A percentile compares a stretch with the other conserved stretches of the same genome.
phyloP scores from a whole-genome alignment of 1,284 basidiomycete species.

The Amylostereum chailletii region DNA sequence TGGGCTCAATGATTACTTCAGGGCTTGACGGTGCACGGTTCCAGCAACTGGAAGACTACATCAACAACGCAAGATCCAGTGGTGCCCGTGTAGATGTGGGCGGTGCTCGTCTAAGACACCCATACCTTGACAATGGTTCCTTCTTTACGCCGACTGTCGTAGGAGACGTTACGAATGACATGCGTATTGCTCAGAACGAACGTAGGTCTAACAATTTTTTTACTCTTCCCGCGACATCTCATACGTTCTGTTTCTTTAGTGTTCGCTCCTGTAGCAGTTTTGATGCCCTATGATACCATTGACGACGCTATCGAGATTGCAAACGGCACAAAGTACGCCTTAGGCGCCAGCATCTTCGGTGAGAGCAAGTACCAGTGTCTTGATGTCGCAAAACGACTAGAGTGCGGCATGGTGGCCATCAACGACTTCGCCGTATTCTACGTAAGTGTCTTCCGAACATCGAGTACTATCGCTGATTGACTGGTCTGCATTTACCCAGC shows the following conservation, averaged over 20 bases:
- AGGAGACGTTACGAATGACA: slow-evolving; percentile 66
- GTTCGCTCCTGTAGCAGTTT: slow-evolving; percentile 82
- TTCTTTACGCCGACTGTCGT: slow-evolving; percentile 90
- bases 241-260: slow-evolving; percentile 36
- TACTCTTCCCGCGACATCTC: not conserved
- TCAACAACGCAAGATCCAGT: slow-evolving; percentile 61
- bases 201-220: slow-evolving; percentile 34
- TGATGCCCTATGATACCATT: slow-evolving; percentile 75
- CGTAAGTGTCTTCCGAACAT: slow-evolving; percentile 34
- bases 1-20: slow-evolving; percentile 62
- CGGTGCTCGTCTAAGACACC: slow-evolving; percentile 53
- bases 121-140: slow-evolving; percentile 55
- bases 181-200: slow-evolving; percentile 76
- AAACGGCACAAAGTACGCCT: slow-evolving; percentile 80
- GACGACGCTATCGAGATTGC: slow-evolving; percentile 83
- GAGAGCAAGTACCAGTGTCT: slow-evolving; percentile 68
- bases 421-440: slow-evolving; percentile 96
- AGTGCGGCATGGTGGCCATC: slow-evolving; percentile 95
- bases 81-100: slow-evolving; percentile 72
- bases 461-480: not conserved
- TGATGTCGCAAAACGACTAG: slow-evolving; percentile 68
- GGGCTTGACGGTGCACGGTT: slow-evolving; percentile 25
- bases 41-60: slow-evolving; percentile 24
- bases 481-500: slow-evolving; percentile 23
- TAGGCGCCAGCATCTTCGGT: slow-evolving; percentile 96